phyloP scores from a whole-genome alignment of 2,329 filamentous ascomycete species.

The Lasiodiplodia theobromae region DNA sequence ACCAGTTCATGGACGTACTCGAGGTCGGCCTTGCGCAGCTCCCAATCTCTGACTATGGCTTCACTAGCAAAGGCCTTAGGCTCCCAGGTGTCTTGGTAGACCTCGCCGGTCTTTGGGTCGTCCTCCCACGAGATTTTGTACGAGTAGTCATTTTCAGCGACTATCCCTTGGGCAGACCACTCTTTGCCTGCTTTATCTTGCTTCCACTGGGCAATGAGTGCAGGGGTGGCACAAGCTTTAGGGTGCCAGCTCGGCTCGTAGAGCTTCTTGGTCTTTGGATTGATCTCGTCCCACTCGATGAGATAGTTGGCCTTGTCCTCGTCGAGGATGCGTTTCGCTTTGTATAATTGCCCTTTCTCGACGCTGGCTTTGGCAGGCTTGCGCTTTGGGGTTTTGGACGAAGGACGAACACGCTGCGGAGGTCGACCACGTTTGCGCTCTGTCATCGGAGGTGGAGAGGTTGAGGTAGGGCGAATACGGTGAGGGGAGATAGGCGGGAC shows the following conservation, averaged over 20 bases:
- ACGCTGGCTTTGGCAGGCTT: not conserved
- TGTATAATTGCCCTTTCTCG: not conserved
- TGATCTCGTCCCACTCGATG: slow-evolving; percentile 62
- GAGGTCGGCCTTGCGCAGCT: not conserved
- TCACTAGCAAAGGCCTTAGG: not conserved
- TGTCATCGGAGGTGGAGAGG: not conserved
- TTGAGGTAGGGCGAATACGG: not conserved
- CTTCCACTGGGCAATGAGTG: slow-evolving; percentile 46
- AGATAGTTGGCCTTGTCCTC: slow-evolving; percentile 53
- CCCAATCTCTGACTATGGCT: not conserved
- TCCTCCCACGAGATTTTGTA: slow-evolving; percentile 12
- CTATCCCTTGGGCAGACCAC: slow-evolving; percentile 4
- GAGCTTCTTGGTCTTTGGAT: slow-evolving; percentile 56
- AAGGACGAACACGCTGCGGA: not conserved
- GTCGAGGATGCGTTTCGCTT: slow-evolving; percentile 39
- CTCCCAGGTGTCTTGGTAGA: slow-evolving; percentile 14
- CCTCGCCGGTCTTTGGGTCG: slow-evolving; percentile 19
- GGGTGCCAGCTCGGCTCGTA: slow-evolving; percentile 63
- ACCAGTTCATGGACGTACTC: not conserved
- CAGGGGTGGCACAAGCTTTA: slow-evolving; percentile 43
- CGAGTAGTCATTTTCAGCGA: not conserved
- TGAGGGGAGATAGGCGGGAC: not conserved
- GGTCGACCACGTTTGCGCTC: not conserved
- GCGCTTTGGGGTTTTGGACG: too few species aligned
- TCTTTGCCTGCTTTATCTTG: slow-evolving; percentile 3